These are phyloP conservation scores for Globisporangium irregulare DNA, from an alignment of 352 stramenopile genomes.

Conservation along the genomic window DNA sequence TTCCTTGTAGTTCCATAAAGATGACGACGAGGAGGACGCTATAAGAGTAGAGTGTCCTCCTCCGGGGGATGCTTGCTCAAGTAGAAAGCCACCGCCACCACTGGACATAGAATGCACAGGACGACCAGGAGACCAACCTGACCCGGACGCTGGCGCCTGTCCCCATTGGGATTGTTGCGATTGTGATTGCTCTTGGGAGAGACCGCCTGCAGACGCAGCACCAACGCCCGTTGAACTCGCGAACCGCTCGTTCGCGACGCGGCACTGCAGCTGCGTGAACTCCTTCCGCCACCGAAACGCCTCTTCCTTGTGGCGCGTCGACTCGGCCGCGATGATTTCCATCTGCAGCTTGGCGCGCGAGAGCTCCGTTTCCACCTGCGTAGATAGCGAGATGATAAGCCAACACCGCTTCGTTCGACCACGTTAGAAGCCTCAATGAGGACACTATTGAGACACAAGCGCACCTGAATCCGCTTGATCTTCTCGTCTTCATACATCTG, in stretches of 20 bases:
- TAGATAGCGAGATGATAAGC: neutral
- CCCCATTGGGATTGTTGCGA: neutral
- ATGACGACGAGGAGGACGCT: neutral
- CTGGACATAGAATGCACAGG: neutral
- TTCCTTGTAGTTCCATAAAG: conserved; percentile 33
- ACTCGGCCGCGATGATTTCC: conserved; percentile 24
- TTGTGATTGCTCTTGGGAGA: neutral
- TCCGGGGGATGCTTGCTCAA: neutral
- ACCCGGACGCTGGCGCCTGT: neutral
- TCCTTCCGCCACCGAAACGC: conserved; percentile 31
- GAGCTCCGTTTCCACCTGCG: conserved; percentile 43
- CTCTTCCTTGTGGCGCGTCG: conserved; percentile 22
- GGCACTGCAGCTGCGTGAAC: conserved; percentile 25
- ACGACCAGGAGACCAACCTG: conserved; percentile 3
- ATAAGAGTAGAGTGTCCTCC: neutral
- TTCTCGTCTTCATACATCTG: conserved; percentile 63
- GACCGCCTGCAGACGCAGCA: neutral
- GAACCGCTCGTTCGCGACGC: conserved; percentile 23
- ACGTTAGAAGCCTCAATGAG: neutral
- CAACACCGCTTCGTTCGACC: neutral
- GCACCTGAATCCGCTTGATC: conserved; percentile 30
- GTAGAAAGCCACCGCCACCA: conserved; percentile 7
- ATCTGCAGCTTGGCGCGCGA: conserved; percentile 37
- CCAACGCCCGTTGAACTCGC: neutral
- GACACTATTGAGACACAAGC: neutral